A percentile compares a stretch with the other conserved stretches of the same genome.
phyloP scores from a whole-genome alignment of 2,329 filamentous ascomycete genomes.

The Nigrospora osmanthi region DNA sequence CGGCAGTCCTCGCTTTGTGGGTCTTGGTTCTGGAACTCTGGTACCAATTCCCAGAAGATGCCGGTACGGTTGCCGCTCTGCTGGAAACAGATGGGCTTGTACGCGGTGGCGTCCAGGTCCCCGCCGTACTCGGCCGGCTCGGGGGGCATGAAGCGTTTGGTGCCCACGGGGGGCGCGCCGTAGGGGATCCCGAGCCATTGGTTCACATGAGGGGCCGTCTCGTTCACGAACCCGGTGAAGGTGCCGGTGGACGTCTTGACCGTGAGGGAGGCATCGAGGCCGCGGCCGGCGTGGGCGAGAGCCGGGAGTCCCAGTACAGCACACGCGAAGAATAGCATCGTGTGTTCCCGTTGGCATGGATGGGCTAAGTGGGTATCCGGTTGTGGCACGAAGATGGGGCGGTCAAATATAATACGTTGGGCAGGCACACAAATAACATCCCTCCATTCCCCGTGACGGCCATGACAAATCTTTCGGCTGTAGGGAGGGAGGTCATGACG shows the following conservation, averaged over 20 bases:
- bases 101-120: background rate
- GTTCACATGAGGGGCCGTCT: background rate
- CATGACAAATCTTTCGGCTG: no score
- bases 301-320: no score
- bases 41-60: background rate
- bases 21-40: background rate
- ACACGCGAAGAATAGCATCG: no score
- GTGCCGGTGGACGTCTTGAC: background rate
- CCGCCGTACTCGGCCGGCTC: background rate
- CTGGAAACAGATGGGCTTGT: background rate
- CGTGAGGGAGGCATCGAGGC: no score
- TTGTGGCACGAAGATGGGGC: no score
- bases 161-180: background rate
- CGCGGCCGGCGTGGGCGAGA: no score
- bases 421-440: no score
- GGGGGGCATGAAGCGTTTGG: background rate
- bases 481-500: no score
- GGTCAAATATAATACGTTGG: no score
- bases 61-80: background rate
- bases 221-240: background rate
- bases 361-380: no score
- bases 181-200: background rate
- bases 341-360: no score
- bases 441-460: no score
- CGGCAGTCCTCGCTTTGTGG: background rate